These are phyloP conservation scores for Blastobotrys capitulatus DNA, from an alignment of 1,139 yeast species.

Conservation along the genomic window DNA sequence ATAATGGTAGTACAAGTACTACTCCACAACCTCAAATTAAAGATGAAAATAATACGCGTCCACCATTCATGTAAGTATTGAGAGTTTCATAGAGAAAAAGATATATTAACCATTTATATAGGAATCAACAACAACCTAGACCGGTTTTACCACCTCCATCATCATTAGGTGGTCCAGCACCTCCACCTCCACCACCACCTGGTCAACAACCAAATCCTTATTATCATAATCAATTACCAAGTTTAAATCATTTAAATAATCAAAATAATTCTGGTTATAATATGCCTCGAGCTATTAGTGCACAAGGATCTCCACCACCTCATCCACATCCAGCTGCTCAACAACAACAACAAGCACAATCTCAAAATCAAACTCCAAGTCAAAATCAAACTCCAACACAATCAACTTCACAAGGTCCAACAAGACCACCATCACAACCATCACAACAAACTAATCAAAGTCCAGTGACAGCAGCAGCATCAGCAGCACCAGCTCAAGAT, in stretches of 20 bases:
- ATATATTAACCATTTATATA: slow-evolving; percentile 2
- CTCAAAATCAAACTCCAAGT: not conserved
- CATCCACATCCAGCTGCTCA: not conserved
- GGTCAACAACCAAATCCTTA: slow-evolving; percentile 12
- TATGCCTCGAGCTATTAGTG: slow-evolving; percentile 8
- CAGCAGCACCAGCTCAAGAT: not conserved
- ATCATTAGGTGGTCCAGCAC: slow-evolving; percentile 16
- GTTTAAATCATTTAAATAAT: slow-evolving; percentile 34
- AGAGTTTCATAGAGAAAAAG: not conserved
- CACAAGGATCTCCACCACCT: slow-evolving; percentile 15
- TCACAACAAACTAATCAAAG: not conserved
- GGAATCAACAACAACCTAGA: slow-evolving; percentile 24
- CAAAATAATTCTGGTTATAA: not conserved
- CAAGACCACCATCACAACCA: not conserved
- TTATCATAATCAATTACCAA: slow-evolving; percentile 24
- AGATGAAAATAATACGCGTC: slow-evolving; percentile 7
- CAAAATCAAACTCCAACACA: not conserved
- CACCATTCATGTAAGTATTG: slow-evolving; percentile 22
- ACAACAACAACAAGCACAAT: slow-evolving; percentile 7
- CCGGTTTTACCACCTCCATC: slow-evolving; percentile 32
- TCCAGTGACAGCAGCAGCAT: not conserved
- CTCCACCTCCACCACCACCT: slow-evolving; percentile 15
- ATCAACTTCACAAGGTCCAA: not conserved
- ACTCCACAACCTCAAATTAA: not conserved
- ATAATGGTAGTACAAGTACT: not conserved